Conservation (phyloP, 1,284 basidiomycete species). For the Cutaneotrichosporon sp. region DNA sequence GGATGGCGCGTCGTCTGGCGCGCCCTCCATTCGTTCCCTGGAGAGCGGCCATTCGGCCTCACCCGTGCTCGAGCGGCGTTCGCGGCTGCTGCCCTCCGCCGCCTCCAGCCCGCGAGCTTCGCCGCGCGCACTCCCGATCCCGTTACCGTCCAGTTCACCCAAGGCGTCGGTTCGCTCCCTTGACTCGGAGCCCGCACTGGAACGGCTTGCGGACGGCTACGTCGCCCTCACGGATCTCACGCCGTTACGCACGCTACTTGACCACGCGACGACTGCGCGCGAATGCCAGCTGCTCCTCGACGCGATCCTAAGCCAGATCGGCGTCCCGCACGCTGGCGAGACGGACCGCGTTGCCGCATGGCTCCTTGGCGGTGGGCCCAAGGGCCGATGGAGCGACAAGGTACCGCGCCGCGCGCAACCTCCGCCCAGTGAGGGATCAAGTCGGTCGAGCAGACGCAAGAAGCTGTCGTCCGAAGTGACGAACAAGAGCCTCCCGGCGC, state of each 20-base stretch:
- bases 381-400: background rate
- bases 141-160: background rate
- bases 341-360: constrained; percentile 42
- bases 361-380: constrained; percentile 33
- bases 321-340: constrained; percentile 45
- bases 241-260: constrained; percentile 69
- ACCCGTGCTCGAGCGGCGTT: background rate
- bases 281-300: constrained; percentile 81
- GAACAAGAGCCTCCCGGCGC: constrained; percentile 23
- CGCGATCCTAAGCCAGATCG: constrained; percentile 70
- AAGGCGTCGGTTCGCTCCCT: constrained; percentile 1
- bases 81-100: background rate
- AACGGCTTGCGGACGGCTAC: constrained; percentile 10
- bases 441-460: background rate
- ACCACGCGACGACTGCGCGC: constrained; percentile 68
- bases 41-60: background rate
- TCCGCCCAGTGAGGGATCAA: background rate
- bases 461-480: constrained; percentile 13
- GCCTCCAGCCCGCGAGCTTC: background rate
- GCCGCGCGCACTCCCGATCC: background rate
- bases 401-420: background rate
- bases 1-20: background rate
- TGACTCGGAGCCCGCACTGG: background rate
- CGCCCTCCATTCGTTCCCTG: background rate
- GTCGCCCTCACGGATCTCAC: constrained; percentile 54